A percentile compares a stretch with the other conserved stretches of the same genome.
Evolutionary conservation across 805 yeast genomes (phyloP).

Genomic region (Sungouiozyma ichnusensis): DNA sequence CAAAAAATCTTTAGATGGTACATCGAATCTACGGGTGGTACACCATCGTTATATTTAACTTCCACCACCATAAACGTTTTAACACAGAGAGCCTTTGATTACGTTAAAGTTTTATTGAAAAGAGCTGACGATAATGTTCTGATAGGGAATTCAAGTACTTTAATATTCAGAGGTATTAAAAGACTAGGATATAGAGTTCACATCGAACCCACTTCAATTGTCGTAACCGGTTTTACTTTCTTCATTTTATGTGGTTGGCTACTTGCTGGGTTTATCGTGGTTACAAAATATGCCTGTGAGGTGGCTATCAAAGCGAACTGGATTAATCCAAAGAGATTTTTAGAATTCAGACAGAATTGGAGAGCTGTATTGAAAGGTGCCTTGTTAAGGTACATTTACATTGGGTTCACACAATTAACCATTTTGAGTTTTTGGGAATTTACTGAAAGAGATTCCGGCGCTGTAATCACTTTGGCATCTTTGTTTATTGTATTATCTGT

Average conservation of each 20-base stretch:
- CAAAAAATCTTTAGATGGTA: slow-evolving; percentile 79
- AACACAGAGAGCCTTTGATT: slow-evolving; percentile 42
- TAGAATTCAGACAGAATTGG: slow-evolving; percentile 47
- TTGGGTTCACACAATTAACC: slow-evolving; percentile 76
- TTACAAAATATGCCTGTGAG: slow-evolving; percentile 42
- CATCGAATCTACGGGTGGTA: slow-evolving; percentile 81
- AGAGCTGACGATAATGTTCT: slow-evolving; percentile 30
- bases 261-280: slow-evolving; percentile 48
- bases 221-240: slow-evolving; percentile 78
- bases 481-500: slow-evolving; percentile 54
- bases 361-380: slow-evolving; percentile 61
- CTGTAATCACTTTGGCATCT: slow-evolving; percentile 73
- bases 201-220: slow-evolving; percentile 77
- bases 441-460: slow-evolving; percentile 71
- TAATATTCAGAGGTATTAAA: slow-evolving; percentile 74
- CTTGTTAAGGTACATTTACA: slow-evolving; percentile 63
- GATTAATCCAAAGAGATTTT: slow-evolving; percentile 38
- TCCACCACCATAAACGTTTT: slow-evolving; percentile 55
- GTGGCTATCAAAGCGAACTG: slow-evolving; percentile 39
- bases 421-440: slow-evolving; percentile 85
- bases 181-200: slow-evolving; percentile 65
- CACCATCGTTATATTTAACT: slow-evolving; percentile 58
- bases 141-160: slow-evolving; percentile 44
- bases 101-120: slow-evolving; percentile 20
- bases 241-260: slow-evolving; percentile 70